These are phyloP conservation scores for Wickerhamiella australiensis DNA, from an alignment of 805 yeast genomes.

Conservation along the genomic window DNA sequence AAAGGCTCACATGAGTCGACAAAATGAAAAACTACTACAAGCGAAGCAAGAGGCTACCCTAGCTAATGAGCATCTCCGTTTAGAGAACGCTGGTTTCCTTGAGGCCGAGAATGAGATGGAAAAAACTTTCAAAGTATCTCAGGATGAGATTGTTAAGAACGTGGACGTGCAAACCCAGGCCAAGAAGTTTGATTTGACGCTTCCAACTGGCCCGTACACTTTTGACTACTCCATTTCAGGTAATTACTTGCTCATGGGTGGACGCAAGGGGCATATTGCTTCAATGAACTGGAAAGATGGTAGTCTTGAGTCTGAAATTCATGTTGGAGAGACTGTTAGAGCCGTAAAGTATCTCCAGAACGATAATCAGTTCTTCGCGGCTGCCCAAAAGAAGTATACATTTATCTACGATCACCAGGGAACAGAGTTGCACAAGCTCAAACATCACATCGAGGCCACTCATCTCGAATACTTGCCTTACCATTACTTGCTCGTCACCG, in stretches of 20 bases:
- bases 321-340: constrained; percentile 77
- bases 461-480: constrained; percentile 80
- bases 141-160: constrained; percentile 58
- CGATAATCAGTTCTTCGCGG: constrained; percentile 80
- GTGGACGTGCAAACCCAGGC: constrained; percentile 69
- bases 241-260: constrained; percentile 70
- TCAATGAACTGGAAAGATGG: constrained; percentile 94
- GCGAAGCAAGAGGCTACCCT: constrained; percentile 58
- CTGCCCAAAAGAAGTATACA: constrained; percentile 89
- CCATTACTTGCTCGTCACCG: constrained; percentile 75
- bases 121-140: constrained; percentile 73
- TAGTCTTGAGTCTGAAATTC: constrained; percentile 62
- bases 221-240: constrained; percentile 81
- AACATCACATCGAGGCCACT: constrained; percentile 79
- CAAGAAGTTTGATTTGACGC: constrained; percentile 58
- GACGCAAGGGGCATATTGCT: constrained; percentile 89
- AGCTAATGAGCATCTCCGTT: constrained; percentile 69
- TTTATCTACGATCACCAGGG: constrained; percentile 88
- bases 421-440: constrained; percentile 78
- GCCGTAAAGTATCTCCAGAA: constrained; percentile 85
- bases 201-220: constrained; percentile 72
- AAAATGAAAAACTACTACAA: constrained; percentile 64
- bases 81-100: constrained; percentile 73
- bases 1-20: constrained; percentile 35
- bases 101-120: constrained; percentile 94